Evolutionary conservation across 1,139 yeast species (phyloP), one percentile per base, ranked within the genome.

Genomic region (Yamadazyma triangularis): DNA sequence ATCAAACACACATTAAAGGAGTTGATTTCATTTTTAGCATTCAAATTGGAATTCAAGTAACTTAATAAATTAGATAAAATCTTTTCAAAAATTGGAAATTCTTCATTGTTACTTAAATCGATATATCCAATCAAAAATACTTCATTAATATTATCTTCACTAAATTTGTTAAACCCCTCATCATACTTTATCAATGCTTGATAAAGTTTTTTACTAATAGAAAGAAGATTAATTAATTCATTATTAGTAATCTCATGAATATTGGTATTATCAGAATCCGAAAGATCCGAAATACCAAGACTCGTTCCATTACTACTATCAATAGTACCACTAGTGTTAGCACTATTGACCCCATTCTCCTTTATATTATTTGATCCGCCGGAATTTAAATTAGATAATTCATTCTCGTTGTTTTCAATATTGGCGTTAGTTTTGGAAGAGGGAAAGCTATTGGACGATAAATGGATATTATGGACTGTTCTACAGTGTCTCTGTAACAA

Each of bases 401-500:
- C 25, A 13, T 12, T 11, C 15, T 12, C 11, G 13, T 11, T 23
- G 6, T 7, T 13, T 12, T 8, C 25, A 5, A 23, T 23, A 11
- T 14, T 8, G 6, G 15, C 13, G 14, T 23, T 19, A 9, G 10
- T 8, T 11, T 10, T 15, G 3, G 15, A 11, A 22, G 20, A 9
- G 25, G 36, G 24, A 23, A 23, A 26, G 14, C 32, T 31, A 13
- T 34, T n/a, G 12, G 35, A 26, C n/a, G 29, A 26, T 15, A 42
- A 32, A 26, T 40, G 38, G 19, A 61, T 60, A 37, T 62, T 65
- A 54, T 84, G 94, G 7, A 84, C 93, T 0, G 91, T 84, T 33
- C 91, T 62, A 41, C 85, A 77, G 50, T 84, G 94, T 30, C 94
- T 64, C 45, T 83, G 84, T 26, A 84, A 63, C 33, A 84, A 60